Conservation (phyloP, 23 red algal species). For the Agarophyton chilense region DNA sequence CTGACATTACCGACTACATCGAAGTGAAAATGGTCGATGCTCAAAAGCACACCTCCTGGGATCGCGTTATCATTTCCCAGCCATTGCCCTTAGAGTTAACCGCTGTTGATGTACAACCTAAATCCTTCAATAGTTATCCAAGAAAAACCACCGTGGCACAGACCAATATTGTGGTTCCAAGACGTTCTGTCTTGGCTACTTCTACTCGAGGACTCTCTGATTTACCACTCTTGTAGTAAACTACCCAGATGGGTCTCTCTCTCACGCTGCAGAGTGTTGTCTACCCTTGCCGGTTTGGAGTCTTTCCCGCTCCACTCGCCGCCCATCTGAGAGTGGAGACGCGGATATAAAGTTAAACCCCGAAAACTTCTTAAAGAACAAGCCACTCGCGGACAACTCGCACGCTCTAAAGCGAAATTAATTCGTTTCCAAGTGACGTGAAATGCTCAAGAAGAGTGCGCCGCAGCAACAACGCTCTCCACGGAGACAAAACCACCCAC, state of each 20-base stretch:
- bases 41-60: constrained; percentile 5
- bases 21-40: neutral
- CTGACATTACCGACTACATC: neutral
- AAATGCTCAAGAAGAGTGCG: too few species aligned
- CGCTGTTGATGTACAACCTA: too few species aligned
- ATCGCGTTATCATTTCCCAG: neutral
- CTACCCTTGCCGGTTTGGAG: neutral
- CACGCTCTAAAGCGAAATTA: too few species aligned
- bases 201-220: neutral
- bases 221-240: neutral
- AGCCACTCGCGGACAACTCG: neutral
- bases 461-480: neutral
- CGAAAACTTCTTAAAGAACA: neutral
- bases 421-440: too few species aligned
- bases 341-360: neutral
- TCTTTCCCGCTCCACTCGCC: neutral
- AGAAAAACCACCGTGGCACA: too few species aligned
- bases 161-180: neutral
- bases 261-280: too few species aligned
- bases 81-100: neutral
- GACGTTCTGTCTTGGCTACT: neutral
- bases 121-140: too few species aligned
- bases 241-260: neutral
- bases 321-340: neutral
- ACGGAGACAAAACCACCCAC: too few species aligned